These are phyloP conservation scores for Volutella citrinella DNA, from an alignment of 2,329 filamentous ascomycete genomes.

Conservation along the genomic window DNA sequence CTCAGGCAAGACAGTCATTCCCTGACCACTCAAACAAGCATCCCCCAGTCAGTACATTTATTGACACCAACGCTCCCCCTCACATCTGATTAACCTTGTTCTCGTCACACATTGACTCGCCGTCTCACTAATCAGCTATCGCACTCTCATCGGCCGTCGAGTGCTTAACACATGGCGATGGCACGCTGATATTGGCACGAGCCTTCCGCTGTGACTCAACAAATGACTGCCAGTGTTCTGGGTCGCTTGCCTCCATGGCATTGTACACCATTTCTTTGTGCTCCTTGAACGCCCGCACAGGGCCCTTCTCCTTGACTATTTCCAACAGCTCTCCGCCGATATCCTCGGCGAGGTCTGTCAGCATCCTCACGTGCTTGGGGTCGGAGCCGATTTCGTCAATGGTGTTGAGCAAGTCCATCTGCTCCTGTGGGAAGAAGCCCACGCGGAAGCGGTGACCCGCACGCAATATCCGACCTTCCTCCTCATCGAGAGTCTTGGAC, in stretches of 20 bases:
- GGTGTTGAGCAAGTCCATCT: slow-evolving; percentile 47
- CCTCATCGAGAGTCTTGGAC: slow-evolving; percentile 52
- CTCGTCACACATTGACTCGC: too few relatives aligned
- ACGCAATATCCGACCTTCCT: slow-evolving; percentile 55
- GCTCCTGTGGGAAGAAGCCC: slow-evolving; percentile 49
- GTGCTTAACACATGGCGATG: slow-evolving; percentile 13
- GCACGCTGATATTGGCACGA: slow-evolving; percentile 46
- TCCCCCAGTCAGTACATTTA: slow-evolving; percentile 7
- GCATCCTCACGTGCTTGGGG: slow-evolving; percentile 47
- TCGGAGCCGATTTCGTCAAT: slow-evolving; percentile 50
- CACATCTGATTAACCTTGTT: too few relatives aligned
- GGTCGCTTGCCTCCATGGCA: slow-evolving; percentile 57
- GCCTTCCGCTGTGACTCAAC: slow-evolving; percentile 60
- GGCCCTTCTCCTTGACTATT: slow-evolving; percentile 55
- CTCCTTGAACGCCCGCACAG: slow-evolving; percentile 60
- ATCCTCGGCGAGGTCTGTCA: slow-evolving; percentile 62
- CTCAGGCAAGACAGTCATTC: too few relatives aligned
- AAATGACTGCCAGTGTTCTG: slow-evolving; percentile 63
- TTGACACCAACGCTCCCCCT: slow-evolving; percentile 8
- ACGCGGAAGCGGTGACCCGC: slow-evolving; percentile 56
- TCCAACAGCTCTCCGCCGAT: slow-evolving; percentile 58
- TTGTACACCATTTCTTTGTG: slow-evolving; percentile 49
- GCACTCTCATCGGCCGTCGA: slow-evolving; percentile 37
- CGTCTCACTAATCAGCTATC: slow-evolving; percentile 41
- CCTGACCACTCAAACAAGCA: slow-evolving; percentile 1